A percentile compares a stretch with the other conserved stretches of the same genome.
Conservation (phyloP, 805 yeast species). For the Ogataea paradorogensis region DNA sequence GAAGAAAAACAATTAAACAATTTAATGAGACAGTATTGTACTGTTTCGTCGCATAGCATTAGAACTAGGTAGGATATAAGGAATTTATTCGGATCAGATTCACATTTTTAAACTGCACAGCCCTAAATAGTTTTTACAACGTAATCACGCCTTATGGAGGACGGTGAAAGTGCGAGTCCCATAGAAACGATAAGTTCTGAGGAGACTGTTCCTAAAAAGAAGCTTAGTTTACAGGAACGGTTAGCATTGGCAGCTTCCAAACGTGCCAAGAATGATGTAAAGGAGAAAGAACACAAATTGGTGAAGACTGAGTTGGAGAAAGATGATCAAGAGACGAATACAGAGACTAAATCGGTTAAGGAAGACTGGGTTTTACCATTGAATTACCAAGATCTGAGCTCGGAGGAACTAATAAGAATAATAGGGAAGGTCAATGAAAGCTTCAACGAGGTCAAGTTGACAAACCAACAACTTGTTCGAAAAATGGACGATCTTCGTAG, state of each 20-base stretch:
- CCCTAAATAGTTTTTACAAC: neutral
- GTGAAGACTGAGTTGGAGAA: constrained; percentile 4
- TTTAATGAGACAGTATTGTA: constrained; percentile 35
- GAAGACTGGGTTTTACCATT: constrained; percentile 15
- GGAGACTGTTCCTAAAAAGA: constrained; percentile 39
- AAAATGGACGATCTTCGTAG: constrained; percentile 31
- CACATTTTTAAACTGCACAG: neutral
- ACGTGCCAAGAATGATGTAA: constrained; percentile 18
- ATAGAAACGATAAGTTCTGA: neutral
- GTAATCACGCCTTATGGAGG: constrained; percentile 6
- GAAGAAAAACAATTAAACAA: constrained; percentile 35
- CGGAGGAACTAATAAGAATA: constrained; percentile 14
- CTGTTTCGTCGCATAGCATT: constrained; percentile 15
- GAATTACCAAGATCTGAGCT: constrained; percentile 10
- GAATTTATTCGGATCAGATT: neutral
- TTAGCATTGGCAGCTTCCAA: constrained; percentile 73
- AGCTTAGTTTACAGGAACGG: constrained; percentile 80
- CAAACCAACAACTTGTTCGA: constrained; percentile 15
- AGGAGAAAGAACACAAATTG: neutral
- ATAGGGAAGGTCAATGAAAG: constrained; percentile 8
- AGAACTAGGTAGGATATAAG: neutral
- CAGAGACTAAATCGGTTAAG: neutral
- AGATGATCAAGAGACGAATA: neutral
- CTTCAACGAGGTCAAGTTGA: constrained; percentile 6
- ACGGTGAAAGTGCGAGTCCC: constrained; percentile 1